A percentile compares a stretch with the other conserved stretches of the same genome.
Conservation (phyloP, 768 basidiomycete genomes). For the Pisolithus tinctorius region DNA sequence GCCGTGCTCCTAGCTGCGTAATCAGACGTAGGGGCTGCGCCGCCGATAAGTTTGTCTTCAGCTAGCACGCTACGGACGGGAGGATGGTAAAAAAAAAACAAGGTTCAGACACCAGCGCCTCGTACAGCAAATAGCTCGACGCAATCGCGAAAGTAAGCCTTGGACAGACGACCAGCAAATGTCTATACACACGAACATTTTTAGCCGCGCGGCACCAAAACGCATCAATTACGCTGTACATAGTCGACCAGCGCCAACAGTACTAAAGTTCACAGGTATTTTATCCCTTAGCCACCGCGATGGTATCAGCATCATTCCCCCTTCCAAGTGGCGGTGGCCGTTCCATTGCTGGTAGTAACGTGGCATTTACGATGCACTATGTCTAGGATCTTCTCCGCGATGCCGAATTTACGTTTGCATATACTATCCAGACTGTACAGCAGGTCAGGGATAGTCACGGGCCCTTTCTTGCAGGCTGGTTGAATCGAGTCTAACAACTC, state of each 20-base stretch:
- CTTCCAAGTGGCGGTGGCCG: slow-evolving; percentile 16
- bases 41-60: no score
- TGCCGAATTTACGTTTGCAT: slow-evolving; percentile 42
- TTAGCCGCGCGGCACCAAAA: no score
- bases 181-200: no score
- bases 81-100: no score
- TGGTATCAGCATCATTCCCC: slow-evolving; percentile 12
- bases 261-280: slow-evolving; percentile 7
- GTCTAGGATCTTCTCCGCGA: slow-evolving; percentile 71
- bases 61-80: no score
- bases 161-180: no score
- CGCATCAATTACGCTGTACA: not conserved
- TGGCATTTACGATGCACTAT: slow-evolving; percentile 66
- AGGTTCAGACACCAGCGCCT: no score
- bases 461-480: slow-evolving; percentile 35
- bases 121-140: no score
- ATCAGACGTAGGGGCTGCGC: no score
- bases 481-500: slow-evolving; percentile 61
- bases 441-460: slow-evolving; percentile 15
- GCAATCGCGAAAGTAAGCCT: no score
- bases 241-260: not conserved
- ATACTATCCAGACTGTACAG: slow-evolving; percentile 18
- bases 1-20: no score
- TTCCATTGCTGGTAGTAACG: slow-evolving; percentile 45
- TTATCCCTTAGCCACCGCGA: slow-evolving; percentile 7